Percentiles rank a stretch among this genome's conserved stretches.
These are phyloP conservation scores for Hordeum pubiflorum DNA, from an alignment of 202 grass and related monocot genomes.

Conservation along the genomic window DNA sequence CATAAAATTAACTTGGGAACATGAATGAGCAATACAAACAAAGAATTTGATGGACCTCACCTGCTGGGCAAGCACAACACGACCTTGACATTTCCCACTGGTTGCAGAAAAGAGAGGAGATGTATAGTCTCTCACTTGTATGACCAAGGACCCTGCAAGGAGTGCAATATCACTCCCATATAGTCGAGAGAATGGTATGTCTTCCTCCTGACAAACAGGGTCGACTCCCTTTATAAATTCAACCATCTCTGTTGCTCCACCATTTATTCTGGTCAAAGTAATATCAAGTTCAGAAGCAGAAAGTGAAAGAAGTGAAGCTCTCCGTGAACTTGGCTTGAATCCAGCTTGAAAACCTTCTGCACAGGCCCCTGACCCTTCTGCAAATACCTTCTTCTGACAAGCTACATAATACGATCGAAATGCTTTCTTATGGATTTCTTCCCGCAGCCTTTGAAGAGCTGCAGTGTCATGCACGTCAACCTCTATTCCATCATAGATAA, in stretches of 20 bases:
- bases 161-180: conserved; percentile 91
- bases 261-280: conserved; percentile 69
- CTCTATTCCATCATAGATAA: conserved; percentile 46
- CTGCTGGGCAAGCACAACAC: conserved; percentile 94
- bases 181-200: conserved; percentile 88
- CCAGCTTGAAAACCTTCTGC: conserved; percentile 75
- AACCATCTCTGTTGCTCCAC: conserved; percentile 71
- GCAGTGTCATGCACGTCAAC: conserved; percentile 52
- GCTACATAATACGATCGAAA: conserved; percentile 84
- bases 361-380: conserved; percentile 71
- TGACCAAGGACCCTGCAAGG: conserved; percentile 64
- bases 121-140: conserved; percentile 92
- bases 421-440: conserved; percentile 85
- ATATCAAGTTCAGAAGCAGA: conserved; percentile 79
- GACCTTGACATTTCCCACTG: conserved; percentile 75
- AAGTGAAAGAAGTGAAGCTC: conserved; percentile 89
- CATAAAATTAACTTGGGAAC: conserved; percentile 2
- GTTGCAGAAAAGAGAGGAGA: conserved; percentile 70
- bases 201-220: conserved; percentile 66
- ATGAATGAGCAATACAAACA: conserved; percentile 12
- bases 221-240: conserved; percentile 83
- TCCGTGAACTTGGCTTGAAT: conserved; percentile 73
- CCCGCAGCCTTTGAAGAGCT: conserved; percentile 58
- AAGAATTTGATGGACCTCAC: conserved; percentile 38
- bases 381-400: conserved; percentile 68